phyloP scores from a whole-genome alignment of 1,139 yeast genomes.

The Hemisphaericaspora xylanilytica region DNA sequence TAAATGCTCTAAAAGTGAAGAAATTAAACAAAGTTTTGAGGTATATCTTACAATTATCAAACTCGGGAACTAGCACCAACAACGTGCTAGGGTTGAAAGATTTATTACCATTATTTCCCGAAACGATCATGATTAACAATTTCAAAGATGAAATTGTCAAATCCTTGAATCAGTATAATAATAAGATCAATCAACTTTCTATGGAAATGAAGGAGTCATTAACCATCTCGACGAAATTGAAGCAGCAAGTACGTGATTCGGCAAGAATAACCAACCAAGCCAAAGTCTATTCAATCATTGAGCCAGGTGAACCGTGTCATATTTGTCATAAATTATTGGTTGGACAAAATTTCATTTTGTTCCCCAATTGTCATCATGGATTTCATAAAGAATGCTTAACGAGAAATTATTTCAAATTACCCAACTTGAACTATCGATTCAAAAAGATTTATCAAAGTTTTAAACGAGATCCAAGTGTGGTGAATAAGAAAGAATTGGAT shows the following conservation, averaged over 20 bases:
- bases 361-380: slow-evolving; percentile 84
- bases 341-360: slow-evolving; percentile 71
- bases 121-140: slow-evolving; percentile 74
- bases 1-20: slow-evolving; percentile 2
- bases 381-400: slow-evolving; percentile 88
- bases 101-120: slow-evolving; percentile 79
- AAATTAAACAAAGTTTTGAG: slow-evolving; percentile 23
- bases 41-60: slow-evolving; percentile 27
- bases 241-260: slow-evolving; percentile 53
- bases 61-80: slow-evolving; percentile 14
- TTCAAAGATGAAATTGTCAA: slow-evolving; percentile 80
- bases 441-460: slow-evolving; percentile 59
- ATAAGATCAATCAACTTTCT: slow-evolving; percentile 59
- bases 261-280: slow-evolving; percentile 43
- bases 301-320: slow-evolving; percentile 83
- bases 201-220: slow-evolving; percentile 77
- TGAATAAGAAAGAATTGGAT: slow-evolving; percentile 50
- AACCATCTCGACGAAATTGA: slow-evolving; percentile 58
- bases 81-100: slow-evolving; percentile 67
- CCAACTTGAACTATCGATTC: slow-evolving; percentile 61
- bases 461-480: slow-evolving; percentile 39
- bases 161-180: slow-evolving; percentile 72
- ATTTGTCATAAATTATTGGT: slow-evolving; percentile 67
- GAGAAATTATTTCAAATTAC: slow-evolving; percentile 51
- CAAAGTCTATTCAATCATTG: slow-evolving; percentile 46